Conservation (phyloP, 352 stramenopile species). For the Phytophthora melonis region DNA sequence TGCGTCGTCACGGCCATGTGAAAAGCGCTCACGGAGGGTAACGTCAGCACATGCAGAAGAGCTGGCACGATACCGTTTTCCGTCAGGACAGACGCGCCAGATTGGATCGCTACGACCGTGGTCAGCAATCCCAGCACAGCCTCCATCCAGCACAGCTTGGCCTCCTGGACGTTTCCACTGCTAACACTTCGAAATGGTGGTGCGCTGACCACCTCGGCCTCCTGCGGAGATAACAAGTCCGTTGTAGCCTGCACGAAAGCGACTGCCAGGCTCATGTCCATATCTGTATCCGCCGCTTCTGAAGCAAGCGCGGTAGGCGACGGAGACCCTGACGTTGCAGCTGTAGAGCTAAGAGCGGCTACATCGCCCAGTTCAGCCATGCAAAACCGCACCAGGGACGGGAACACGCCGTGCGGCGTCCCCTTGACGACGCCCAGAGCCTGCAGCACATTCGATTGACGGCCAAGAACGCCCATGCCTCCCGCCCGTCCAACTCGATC, state of each 20-base stretch:
- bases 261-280: slow-evolving; percentile 90
- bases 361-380: slow-evolving; percentile 73
- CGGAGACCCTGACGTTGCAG: slow-evolving; percentile 10
- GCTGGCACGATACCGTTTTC: slow-evolving; percentile 87
- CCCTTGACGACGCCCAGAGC: slow-evolving; percentile 83
- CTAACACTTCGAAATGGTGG: slow-evolving; percentile 62
- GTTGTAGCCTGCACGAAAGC: slow-evolving; percentile 91
- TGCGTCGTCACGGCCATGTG: slow-evolving; percentile 81
- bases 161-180: slow-evolving; percentile 46
- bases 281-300: slow-evolving; percentile 77
- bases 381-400: slow-evolving; percentile 83
- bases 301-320: slow-evolving; percentile 36
- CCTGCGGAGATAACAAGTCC: slow-evolving; percentile 70
- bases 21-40: slow-evolving; percentile 60
- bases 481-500: slow-evolving; percentile 73
- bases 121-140: slow-evolving; percentile 78
- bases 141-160: slow-evolving; percentile 83
- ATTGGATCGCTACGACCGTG: slow-evolving; percentile 79
- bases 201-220: slow-evolving; percentile 66
- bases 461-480: slow-evolving; percentile 73
- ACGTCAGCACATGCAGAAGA: slow-evolving; percentile 80
- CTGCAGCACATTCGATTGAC: slow-evolving; percentile 83
- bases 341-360: slow-evolving; percentile 21
- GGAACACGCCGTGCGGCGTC: slow-evolving; percentile 81
- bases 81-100: slow-evolving; percentile 77